These are phyloP conservation scores for thale cress (Arabidopsis thaliana) DNA, from an alignment of 345 rosid species.

Conservation along the genomic window TAIR10.1 NC_003076.8:1934501-1935000, in stretches of 20 bases:
- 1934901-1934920: constrained; percentile 14
- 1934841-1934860: background rate
- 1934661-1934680: background rate
- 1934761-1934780: background rate
- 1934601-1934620: background rate
- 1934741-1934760: background rate
- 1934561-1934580: background rate
- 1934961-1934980: constrained; percentile 73
- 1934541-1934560: constrained; percentile 26
- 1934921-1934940: constrained; percentile 16
- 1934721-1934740: background rate
- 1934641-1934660: background rate
- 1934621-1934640: constrained; percentile 24
- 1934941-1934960: background rate
- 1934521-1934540: background rate
- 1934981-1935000: constrained; percentile 56
- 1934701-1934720: background rate
- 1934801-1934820: constrained; percentile 36
- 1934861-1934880: constrained; percentile 41
- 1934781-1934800: constrained; percentile 27
- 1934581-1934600: background rate
- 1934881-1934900: background rate
- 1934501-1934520: background rate
- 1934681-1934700: background rate
- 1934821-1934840: constrained; percentile 13